Evolutionary conservation across 345 rosid species (phyloP).

Genomic region (Eucalyptus dawsonii): DNA sequence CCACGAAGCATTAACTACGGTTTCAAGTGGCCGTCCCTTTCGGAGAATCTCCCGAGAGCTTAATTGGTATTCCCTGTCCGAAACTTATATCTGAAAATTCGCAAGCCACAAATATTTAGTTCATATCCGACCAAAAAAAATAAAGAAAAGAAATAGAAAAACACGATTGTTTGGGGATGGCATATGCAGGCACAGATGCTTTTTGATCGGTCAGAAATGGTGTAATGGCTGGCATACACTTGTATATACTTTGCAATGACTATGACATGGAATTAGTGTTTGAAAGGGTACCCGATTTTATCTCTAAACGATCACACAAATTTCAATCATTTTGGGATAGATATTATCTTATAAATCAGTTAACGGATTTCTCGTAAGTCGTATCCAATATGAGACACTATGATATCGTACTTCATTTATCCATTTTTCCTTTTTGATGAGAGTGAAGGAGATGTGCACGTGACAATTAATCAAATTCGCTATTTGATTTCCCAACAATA

Average conservation of each 20-base stretch:
- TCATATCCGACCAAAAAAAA: not conserved
- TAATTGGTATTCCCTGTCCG: not conserved
- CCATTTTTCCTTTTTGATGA: no score
- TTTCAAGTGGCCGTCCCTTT: not conserved
- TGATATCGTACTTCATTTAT: not conserved
- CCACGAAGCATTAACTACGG: not conserved
- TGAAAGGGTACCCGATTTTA: no score
- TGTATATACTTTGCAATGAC: no score
- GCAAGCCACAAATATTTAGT: not conserved
- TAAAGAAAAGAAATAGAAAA: not conserved
- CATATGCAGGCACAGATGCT: not conserved
- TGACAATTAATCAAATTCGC: no score
- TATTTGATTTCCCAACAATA: no score
- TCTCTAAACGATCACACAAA: not conserved
- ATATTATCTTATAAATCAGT: no score
- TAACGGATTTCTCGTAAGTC: not conserved
- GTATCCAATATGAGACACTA: not conserved
- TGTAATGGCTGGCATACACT: not conserved
- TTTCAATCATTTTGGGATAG: no score
- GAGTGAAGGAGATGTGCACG: not conserved
- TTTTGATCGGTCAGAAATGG: not conserved
- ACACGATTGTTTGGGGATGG: not conserved
- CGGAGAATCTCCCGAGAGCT: not conserved
- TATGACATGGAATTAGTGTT: accelerated
- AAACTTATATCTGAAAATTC: not conserved